Evolutionary conservation across 2,329 filamentous ascomycete genomes (phyloP).

Genomic region (Colletotrichum sidae): DNA sequence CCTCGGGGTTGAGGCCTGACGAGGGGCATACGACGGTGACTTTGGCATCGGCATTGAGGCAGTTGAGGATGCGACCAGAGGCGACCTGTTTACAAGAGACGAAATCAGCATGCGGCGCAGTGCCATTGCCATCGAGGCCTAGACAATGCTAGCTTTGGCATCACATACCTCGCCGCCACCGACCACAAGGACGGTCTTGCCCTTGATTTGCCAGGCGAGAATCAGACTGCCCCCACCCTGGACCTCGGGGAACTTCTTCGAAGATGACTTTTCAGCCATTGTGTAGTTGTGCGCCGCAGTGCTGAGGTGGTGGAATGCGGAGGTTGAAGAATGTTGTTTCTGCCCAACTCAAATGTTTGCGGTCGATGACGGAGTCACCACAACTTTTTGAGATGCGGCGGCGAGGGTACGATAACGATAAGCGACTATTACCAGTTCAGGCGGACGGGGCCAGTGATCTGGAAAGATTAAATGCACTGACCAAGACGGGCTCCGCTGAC

Average conservation of each 20-base stretch:
- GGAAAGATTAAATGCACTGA: too few species aligned
- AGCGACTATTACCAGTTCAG: slow-evolving; percentile 17
- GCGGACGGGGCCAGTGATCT: slow-evolving; percentile 13
- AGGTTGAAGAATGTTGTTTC: not conserved
- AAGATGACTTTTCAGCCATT: slow-evolving; percentile 37
- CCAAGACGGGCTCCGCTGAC: too few species aligned
- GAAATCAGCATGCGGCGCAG: not conserved
- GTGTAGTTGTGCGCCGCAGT: slow-evolving; percentile 32
- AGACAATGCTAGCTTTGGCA: not conserved
- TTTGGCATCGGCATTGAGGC: slow-evolving; percentile 92
- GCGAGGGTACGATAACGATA: slow-evolving; percentile 13
- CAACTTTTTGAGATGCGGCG: slow-evolving; percentile 21
- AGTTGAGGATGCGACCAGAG: slow-evolving; percentile 91
- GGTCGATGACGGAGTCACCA: slow-evolving; percentile 22
- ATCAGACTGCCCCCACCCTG: slow-evolving; percentile 94
- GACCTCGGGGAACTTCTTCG: slow-evolving; percentile 76
- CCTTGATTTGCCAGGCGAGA: slow-evolving; percentile 93
- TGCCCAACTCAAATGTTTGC: not conserved
- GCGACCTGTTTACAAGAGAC: slow-evolving; percentile 74
- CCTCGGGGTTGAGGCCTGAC: slow-evolving; percentile 87
- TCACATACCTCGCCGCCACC: slow-evolving; percentile 89
- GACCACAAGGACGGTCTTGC: slow-evolving; percentile 90
- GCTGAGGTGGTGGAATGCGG: not conserved
- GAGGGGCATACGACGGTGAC: slow-evolving; percentile 87
- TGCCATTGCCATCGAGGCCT: not conserved